Evolutionary conservation across 129 eudicot genomes (phyloP).

Genomic region (Escallonia herrerae): DNA sequence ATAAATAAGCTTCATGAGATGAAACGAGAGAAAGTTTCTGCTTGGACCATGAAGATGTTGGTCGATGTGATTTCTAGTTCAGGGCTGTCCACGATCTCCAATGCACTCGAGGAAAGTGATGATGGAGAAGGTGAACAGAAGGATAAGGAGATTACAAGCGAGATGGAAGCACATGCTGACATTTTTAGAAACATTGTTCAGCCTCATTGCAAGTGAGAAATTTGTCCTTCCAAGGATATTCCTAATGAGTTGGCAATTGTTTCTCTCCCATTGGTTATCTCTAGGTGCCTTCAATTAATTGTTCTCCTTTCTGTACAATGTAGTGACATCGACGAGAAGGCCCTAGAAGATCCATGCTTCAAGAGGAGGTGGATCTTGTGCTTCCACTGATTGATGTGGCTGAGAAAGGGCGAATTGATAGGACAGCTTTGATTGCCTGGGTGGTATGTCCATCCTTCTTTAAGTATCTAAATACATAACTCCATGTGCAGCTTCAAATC

Average conservation of each 20-base stretch:
- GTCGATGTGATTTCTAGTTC: constrained; percentile 70
- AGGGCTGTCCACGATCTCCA: constrained; percentile 74
- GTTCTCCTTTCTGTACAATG: too few relatives aligned
- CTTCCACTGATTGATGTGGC: constrained; percentile 68
- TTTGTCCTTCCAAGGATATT: neutral
- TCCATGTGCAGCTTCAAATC: too few relatives aligned
- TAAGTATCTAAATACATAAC: too few relatives aligned
- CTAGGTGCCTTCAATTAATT: neutral
- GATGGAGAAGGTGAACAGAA: constrained; percentile 46
- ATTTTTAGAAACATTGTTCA: constrained; percentile 68
- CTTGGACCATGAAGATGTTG: constrained; percentile 88
- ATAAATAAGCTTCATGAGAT: constrained; percentile 67
- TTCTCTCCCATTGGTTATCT: too few relatives aligned
- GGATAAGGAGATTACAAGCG: constrained; percentile 67
- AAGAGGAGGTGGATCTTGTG: constrained; percentile 80
- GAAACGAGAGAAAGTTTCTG: constrained; percentile 84
- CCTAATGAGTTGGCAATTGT: neutral
- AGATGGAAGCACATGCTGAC: constrained; percentile 85
- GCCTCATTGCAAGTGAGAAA: constrained; percentile 50
- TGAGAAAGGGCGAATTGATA: constrained; percentile 54
- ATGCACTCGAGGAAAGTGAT: constrained; percentile 51
- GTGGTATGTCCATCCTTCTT: constrained; percentile 50
- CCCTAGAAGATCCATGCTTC: constrained; percentile 73
- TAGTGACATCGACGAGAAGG: constrained; percentile 68
- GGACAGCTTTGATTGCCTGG: constrained; percentile 71